Conservation (phyloP, 176 grass and related monocot species). For the Leersia perrieri region DNA sequence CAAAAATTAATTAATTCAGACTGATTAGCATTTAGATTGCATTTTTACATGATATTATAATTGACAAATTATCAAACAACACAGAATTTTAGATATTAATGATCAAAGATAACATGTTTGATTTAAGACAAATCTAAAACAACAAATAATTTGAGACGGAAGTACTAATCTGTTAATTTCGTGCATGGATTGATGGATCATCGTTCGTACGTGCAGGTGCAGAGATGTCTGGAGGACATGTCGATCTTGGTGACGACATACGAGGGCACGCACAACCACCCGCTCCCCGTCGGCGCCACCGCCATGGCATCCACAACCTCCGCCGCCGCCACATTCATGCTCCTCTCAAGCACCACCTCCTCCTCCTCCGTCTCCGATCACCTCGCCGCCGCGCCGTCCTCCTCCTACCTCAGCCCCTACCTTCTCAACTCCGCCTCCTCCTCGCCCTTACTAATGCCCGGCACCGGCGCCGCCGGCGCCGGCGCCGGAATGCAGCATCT, state of each 20-base stretch:
- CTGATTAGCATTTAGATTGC: neutral
- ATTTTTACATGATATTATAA: too few relatives aligned
- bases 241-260: constrained; percentile 96
- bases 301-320: constrained; percentile 88
- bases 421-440: constrained; percentile 43
- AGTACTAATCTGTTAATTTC: too few relatives aligned
- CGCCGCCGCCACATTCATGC: constrained; percentile 67
- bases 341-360: constrained; percentile 60
- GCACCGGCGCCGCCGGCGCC: neutral
- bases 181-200: constrained; percentile 7
- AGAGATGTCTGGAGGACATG: constrained; percentile 93
- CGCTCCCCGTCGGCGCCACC: constrained; percentile 84
- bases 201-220: constrained; percentile 45
- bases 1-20: neutral
- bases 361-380: constrained; percentile 49
- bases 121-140: too few relatives aligned
- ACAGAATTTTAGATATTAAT: too few relatives aligned
- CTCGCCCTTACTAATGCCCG: neutral
- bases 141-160: too few relatives aligned
- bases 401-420: constrained; percentile 68
- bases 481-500: constrained; percentile 19
- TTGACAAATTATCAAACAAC: too few relatives aligned
- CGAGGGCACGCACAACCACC: constrained; percentile 98
- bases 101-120: too few relatives aligned
- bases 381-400: constrained; percentile 10